These are phyloP conservation scores for Lasiodiplodia theobromae DNA, from an alignment of 2,329 filamentous ascomycete genomes.

Conservation along the genomic window DNA sequence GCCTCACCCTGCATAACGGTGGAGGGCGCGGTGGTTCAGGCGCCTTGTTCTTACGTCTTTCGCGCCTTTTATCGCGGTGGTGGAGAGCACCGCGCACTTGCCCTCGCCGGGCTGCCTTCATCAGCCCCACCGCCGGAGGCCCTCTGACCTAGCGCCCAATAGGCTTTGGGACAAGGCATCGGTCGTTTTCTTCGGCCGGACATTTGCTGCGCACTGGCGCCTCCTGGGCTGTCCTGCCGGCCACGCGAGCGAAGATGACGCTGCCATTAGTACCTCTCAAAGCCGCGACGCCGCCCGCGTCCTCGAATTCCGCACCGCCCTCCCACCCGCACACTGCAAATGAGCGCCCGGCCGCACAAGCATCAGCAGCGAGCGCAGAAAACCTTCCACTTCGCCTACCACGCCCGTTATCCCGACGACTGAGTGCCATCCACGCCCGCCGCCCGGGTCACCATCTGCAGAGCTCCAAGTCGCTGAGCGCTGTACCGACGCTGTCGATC, in stretches of 20 bases:
- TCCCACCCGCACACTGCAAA: conserved; percentile 26
- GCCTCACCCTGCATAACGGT: conserved; percentile 26
- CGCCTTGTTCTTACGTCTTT: conserved; percentile 10
- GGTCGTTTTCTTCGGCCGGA: conserved; percentile 21
- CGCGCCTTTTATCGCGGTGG: conserved; percentile 6
- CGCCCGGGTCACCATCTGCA: conserved; percentile 23
- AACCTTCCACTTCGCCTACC: conserved; percentile 30
- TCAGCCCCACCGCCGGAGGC: conserved; percentile 21
- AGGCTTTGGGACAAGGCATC: conserved; percentile 3
- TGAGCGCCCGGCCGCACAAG: conserved; percentile 23
- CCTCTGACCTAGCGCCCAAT: conserved; percentile 25
- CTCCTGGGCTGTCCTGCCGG: conserved; percentile 15
- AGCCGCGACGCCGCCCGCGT: conserved; percentile 25
- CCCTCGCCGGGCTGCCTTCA: conserved; percentile 20
- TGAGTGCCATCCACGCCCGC: conserved; percentile 36
- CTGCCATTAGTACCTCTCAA: conserved; percentile 25
- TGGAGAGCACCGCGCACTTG: conserved; percentile 26
- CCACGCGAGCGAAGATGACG: conserved; percentile 25
- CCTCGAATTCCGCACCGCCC: conserved; percentile 21
- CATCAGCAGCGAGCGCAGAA: conserved; percentile 26
- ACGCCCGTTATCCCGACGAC: conserved; percentile 35
- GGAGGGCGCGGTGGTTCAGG: conserved; percentile 20
- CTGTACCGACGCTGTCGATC: conserved; percentile 54
- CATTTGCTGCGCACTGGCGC: conserved; percentile 26
- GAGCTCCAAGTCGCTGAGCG: conserved; percentile 49